Percentiles rank a stretch among this genome's conserved stretches.
Evolutionary conservation across 768 basidiomycete species (phyloP).

Genomic region (Steccherinum ochraceum): DNA sequence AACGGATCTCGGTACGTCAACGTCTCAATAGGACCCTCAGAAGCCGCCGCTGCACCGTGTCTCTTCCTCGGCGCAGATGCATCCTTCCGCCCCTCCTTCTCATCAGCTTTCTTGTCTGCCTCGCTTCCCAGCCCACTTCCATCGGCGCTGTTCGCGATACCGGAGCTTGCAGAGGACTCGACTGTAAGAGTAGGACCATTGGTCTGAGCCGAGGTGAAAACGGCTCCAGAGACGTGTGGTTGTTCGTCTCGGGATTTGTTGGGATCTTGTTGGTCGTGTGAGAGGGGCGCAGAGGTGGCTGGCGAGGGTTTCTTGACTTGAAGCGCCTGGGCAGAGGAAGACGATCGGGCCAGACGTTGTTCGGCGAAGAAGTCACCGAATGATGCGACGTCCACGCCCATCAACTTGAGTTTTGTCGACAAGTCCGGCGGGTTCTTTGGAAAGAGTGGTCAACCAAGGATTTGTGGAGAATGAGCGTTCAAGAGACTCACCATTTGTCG

Average conservation of each 20-base stretch:
- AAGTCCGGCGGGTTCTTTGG: slow-evolving; percentile 55
- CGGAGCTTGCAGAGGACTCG: too few species aligned
- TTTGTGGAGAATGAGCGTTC: neutral
- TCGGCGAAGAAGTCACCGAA: slow-evolving; percentile 74
- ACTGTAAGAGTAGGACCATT: too few species aligned
- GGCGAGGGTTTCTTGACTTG: slow-evolving; percentile 14
- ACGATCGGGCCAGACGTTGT: slow-evolving; percentile 19
- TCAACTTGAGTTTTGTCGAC: slow-evolving; percentile 64
- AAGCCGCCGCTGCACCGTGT: slow-evolving; percentile 17
- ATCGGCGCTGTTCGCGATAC: slow-evolving; percentile 1
- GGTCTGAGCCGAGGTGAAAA: too few species aligned
- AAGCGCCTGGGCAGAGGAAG: slow-evolving; percentile 6
- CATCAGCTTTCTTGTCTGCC: neutral
- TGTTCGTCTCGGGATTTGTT: slow-evolving; percentile 1
- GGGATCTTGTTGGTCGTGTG: slow-evolving; percentile 7
- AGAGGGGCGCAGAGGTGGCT: slow-evolving; percentile 9
- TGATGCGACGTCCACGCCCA: slow-evolving; percentile 60
- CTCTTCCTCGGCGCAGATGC: slow-evolving; percentile 20
- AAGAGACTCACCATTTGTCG: slow-evolving; percentile 34
- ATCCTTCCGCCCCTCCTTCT: slow-evolving; percentile 8
- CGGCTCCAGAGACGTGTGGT: too few species aligned
- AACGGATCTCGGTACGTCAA: slow-evolving; percentile 71
- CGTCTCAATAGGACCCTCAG: slow-evolving; percentile 43
- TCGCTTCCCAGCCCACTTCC: neutral
- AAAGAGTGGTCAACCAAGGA: neutral